Evolutionary conservation across 306 rosid genomes (phyloP).

Genomic region (Cicer judaicum): DNA sequence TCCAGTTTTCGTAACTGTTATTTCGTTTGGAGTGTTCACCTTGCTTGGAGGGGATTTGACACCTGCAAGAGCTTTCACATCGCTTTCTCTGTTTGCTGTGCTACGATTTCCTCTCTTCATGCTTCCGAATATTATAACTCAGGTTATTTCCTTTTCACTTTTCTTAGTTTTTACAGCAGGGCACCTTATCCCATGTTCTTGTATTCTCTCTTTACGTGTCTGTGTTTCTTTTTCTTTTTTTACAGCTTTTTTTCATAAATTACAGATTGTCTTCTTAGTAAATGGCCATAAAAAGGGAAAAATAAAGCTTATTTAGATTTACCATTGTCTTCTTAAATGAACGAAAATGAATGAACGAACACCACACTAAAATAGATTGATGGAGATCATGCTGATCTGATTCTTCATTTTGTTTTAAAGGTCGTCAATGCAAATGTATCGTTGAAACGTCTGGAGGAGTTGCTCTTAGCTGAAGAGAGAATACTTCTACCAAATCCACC

Average conservation of each 20-base stretch:
- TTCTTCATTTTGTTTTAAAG: constrained; percentile 52
- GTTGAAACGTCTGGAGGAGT: constrained; percentile 82
- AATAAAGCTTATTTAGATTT: constrained; percentile 13
- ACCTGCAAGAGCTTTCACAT: constrained; percentile 95
- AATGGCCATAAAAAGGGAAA: constrained; percentile 12
- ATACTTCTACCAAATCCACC: constrained; percentile 89
- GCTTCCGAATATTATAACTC: constrained; percentile 97
- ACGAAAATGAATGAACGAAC: constrained; percentile 7
- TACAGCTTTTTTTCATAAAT: neutral
- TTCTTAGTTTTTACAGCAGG: constrained; percentile 4
- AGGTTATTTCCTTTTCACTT: constrained; percentile 57
- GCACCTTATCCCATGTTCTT: constrained; percentile 7
- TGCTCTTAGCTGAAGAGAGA: constrained; percentile 86
- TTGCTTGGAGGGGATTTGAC: constrained; percentile 93
- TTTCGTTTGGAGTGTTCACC: constrained; percentile 93
- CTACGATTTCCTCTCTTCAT: constrained; percentile 96
- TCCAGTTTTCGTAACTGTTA: constrained; percentile 92
- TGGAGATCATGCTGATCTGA: constrained; percentile 38
- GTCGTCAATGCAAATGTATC: constrained; percentile 95
- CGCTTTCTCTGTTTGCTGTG: constrained; percentile 93
- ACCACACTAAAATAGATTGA: constrained; percentile 17
- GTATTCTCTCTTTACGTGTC: constrained; percentile 1
- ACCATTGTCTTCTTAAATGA: constrained; percentile 18
- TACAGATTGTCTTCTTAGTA: constrained; percentile 21
- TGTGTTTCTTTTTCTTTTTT: neutral